Conservation (phyloP, 2,329 filamentous ascomycete species). For the Diplodia seriata region DNA sequence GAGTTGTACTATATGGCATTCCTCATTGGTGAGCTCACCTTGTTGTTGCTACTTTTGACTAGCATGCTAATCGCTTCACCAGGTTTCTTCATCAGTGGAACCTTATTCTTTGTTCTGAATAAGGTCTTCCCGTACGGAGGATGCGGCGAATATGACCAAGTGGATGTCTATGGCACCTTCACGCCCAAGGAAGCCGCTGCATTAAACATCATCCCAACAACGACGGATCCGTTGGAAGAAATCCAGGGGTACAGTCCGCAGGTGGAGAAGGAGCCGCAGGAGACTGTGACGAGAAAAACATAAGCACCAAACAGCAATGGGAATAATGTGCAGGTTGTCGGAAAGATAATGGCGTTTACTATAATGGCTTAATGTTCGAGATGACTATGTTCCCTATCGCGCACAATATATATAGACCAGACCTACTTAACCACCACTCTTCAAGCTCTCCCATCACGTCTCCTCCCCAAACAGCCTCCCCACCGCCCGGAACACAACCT, state of each 20-base stretch:
- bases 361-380: slow-evolving; percentile 2
- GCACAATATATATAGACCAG: not conserved
- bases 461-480: slow-evolving; percentile 9
- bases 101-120: slow-evolving; percentile 47
- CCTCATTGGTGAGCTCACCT: slow-evolving; percentile 48
- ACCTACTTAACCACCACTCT: not conserved
- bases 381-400: not conserved
- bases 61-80: slow-evolving; percentile 19
- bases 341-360: not conserved
- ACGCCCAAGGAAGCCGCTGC: slow-evolving; percentile 52
- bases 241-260: slow-evolving; percentile 18
- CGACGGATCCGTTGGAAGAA: slow-evolving; percentile 32
- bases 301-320: not conserved
- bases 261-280: slow-evolving; percentile 14
- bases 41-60: not conserved
- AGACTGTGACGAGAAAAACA: slow-evolving; percentile 15
- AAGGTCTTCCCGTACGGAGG: slow-evolving; percentile 50
- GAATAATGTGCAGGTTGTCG: not conserved
- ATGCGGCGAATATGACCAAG: slow-evolving; percentile 53
- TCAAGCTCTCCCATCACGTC: not conserved
- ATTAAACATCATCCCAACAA: slow-evolving; percentile 46
- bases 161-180: slow-evolving; percentile 57
- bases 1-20: slow-evolving; percentile 59
- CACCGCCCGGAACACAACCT: slow-evolving; percentile 10
- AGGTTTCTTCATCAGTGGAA: slow-evolving; percentile 52